Evolutionary conservation across 352 stramenopile species (phyloP), one percentile per base, ranked within the genome.

Genomic region (Phytopythium aichiense): DNA sequence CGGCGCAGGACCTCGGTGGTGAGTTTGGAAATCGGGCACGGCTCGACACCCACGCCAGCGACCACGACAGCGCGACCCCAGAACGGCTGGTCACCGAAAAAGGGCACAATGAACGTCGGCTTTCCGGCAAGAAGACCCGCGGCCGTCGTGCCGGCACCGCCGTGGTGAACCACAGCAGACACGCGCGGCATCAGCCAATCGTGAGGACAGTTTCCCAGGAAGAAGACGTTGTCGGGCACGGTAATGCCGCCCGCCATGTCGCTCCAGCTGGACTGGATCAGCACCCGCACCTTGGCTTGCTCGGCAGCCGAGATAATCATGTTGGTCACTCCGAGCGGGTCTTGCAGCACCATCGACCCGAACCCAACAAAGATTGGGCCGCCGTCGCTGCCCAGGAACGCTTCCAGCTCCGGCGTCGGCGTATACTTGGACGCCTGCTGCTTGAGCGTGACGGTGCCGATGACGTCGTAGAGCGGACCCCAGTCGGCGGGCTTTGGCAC

Each of bases 41-140:
- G 88, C 45, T 79, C 68, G 1, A 93, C 84, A 18, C 92, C 92
- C 0, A 96, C 89, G 12, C 87, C 79, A 12, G 84, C 77, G 1
- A 71, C 79, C 22, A 87, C 71, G 0, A 97, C 85, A 2, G 93
- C 90, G n/a, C 91, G 79, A 3, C 89, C 91, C 94, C 92, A 98
- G 71, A 98, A 98, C 33, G 78, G 85, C 65, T 98, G 94, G 68
- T 98, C 94, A 18, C 88, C 91, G 69, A 98, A 98, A 62, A 98
- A 98, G 16, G 94, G 94, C 66, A 92, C 93, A 31, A 98, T 87
- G 64, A 98, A 90, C 6, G 91, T 98, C 3, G 94, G 92, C 35
- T 97, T 92, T 4, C 89, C 91, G 33, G 86, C 87, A 8, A 94
- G 57, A 4, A 98, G 73, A 25, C 91, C 93, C 4, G 91, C 88